These are phyloP conservation scores for Protomyces macrosporus DNA, from an alignment of 1,139 yeast species.

Conservation along the genomic window DNA sequence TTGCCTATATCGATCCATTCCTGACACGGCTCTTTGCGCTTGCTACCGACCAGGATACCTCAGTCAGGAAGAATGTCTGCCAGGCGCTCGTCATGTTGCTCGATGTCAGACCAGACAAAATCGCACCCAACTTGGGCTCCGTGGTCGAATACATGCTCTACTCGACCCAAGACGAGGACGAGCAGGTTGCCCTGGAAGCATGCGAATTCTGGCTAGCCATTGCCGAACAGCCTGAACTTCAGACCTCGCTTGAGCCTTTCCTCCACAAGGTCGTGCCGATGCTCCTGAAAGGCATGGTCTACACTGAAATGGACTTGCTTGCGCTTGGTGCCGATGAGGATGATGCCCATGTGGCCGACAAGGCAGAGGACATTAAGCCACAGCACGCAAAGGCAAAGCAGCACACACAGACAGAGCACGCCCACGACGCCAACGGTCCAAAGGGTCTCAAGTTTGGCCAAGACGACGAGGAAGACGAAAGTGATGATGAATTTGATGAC, in stretches of 20 bases:
- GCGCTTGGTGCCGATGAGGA: conserved; percentile 61
- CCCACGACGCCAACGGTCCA: conserved; percentile 30
- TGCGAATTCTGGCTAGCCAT: conserved; percentile 83
- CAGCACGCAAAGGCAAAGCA: conserved; percentile 60
- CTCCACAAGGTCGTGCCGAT: conserved; percentile 65
- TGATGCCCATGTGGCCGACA: conserved; percentile 72
- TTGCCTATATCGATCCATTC: conserved; percentile 61
- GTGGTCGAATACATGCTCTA: conserved; percentile 80
- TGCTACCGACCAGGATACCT: conserved; percentile 51
- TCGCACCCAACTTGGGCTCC: conserved; percentile 75
- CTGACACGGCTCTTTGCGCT: conserved; percentile 59
- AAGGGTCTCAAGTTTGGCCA: conserved; percentile 27
- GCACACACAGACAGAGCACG: conserved; percentile 43
- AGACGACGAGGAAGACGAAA: conserved; percentile 46
- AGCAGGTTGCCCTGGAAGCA: conserved; percentile 80
- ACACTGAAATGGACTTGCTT: conserved; percentile 73
- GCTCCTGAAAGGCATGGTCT: conserved; percentile 75
- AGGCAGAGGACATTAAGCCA: conserved; percentile 83
- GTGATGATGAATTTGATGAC: conserved; percentile 57
- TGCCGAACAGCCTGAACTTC: conserved; percentile 50
- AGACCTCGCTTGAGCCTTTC: conserved; percentile 44
- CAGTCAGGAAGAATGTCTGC: conserved; percentile 70
- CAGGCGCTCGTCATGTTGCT: conserved; percentile 67
- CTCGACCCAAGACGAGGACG: conserved; percentile 57
- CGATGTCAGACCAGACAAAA: conserved; percentile 74